phyloP scores from a whole-genome alignment of 148 eudicot genomes.

The Rhododendron griersonianum region DNA sequence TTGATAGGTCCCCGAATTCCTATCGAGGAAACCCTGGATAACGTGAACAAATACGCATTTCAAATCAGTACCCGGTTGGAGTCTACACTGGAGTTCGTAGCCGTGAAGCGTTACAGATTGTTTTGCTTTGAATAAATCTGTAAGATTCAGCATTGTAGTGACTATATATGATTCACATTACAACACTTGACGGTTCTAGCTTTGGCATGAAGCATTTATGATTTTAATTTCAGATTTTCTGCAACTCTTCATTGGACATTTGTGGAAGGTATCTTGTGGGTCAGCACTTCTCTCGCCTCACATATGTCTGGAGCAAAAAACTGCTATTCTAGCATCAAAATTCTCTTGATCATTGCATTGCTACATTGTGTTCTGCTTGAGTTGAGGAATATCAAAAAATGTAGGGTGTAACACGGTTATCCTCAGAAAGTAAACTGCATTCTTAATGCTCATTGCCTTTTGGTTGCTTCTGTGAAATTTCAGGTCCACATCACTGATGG shows the following conservation, averaged over 20 bases:
- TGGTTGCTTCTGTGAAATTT: conserved; percentile 5
- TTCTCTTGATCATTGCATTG: background rate
- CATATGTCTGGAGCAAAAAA: background rate
- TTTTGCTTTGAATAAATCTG: background rate
- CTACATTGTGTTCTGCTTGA: background rate
- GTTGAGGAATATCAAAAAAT: background rate
- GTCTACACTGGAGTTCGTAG: background rate
- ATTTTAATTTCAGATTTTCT: background rate
- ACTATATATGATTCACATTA: background rate
- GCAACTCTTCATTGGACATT: background rate
- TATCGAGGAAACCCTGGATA: background rate
- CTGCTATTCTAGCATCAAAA: background rate
- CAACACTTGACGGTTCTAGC: background rate
- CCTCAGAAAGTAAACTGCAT: background rate
- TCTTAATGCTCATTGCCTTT: background rate
- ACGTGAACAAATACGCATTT: background rate
- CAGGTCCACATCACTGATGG: conserved; percentile 91
- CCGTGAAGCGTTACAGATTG: background rate
- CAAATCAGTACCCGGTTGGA: background rate
- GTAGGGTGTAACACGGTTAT: background rate
- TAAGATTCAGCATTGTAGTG: background rate
- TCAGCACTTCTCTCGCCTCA: background rate
- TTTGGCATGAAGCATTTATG: background rate
- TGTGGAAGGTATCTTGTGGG: background rate
- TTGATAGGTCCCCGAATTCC: background rate